Percentiles rank a stretch among this genome's conserved stretches.
Evolutionary conservation across 1,284 basidiomycete species (phyloP).

Genomic region (Cutaneotrichosporon cutaneum): DNA sequence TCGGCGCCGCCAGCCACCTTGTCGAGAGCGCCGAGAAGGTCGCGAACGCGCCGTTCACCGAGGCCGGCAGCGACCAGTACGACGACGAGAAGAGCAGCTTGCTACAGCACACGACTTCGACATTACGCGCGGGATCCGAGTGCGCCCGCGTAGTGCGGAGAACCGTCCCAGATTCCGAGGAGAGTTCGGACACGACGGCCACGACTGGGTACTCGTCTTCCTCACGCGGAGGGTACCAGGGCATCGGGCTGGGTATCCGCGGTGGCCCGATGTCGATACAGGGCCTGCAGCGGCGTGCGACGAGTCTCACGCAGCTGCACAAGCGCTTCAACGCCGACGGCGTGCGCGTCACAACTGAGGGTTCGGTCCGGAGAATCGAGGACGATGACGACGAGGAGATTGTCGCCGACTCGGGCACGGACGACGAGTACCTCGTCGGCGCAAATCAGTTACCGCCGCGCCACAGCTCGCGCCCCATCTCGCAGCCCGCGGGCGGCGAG

Average conservation of each 20-base stretch:
- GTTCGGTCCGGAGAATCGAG: constrained; percentile 16
- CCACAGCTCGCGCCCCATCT: constrained; percentile 17
- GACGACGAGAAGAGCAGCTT: constrained; percentile 72
- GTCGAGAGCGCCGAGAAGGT: constrained; percentile 74
- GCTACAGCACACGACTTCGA: constrained; percentile 77
- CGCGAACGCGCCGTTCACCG: constrained; percentile 60
- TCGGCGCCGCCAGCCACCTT: constrained; percentile 78
- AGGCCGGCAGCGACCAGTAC: constrained; percentile 60
- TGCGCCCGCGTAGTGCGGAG: constrained; percentile 79
- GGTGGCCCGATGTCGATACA: constrained; percentile 53
- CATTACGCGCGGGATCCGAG: constrained; percentile 82
- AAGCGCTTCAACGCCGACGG: constrained; percentile 39
- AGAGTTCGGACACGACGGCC: constrained; percentile 4
- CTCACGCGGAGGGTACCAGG: constrained; percentile 12
- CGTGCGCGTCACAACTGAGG: constrained; percentile 8
- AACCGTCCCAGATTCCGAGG: constrained; percentile 58
- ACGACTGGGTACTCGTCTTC: neutral
- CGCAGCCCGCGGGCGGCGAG: constrained; percentile 10
- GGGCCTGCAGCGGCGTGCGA: constrained; percentile 55
- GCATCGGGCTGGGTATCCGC: constrained; percentile 20
- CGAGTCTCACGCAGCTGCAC: constrained; percentile 51
- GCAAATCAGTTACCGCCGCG: neutral
- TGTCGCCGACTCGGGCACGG: constrained; percentile 30
- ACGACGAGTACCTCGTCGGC: constrained; percentile 36
- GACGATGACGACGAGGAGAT: constrained; percentile 42